Percentiles rank a stretch among this genome's conserved stretches.
phyloP scores from a whole-genome alignment of 108 stramenopile genomes.

The Cafeteria roenbergensis region DNA sequence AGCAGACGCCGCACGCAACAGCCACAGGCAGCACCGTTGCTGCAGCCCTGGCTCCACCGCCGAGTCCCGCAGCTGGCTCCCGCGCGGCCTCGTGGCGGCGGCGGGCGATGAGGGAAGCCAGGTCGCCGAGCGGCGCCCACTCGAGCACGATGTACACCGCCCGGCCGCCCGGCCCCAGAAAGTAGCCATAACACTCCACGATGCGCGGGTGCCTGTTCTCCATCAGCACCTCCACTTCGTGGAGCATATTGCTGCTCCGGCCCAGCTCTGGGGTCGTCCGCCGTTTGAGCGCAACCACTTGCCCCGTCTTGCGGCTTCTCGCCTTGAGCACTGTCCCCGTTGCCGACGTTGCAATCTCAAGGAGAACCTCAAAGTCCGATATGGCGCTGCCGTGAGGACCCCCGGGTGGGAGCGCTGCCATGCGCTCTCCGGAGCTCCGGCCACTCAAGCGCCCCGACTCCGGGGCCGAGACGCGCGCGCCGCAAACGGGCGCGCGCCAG shows the following conservation, averaged over 20 bases:
- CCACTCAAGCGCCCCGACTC: no score
- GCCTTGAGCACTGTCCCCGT: conserved; percentile 7
- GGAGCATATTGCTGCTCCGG: neutral
- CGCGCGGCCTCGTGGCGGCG: neutral
- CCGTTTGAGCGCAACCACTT: conserved; percentile 1
- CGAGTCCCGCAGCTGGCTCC: neutral
- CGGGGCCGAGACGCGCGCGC: no score
- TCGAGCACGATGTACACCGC: conserved; percentile 31
- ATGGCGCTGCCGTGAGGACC: no score
- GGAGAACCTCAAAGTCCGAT: conserved; percentile 7
- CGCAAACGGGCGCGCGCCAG: no score
- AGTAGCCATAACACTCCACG: conserved; percentile 38
- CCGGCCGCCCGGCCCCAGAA: conserved; percentile 17
- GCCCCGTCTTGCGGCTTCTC: neutral
- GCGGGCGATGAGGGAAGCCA: neutral
- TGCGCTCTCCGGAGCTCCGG: no score
- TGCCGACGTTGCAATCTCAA: neutral
- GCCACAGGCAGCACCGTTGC: no score
- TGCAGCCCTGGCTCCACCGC: no score
- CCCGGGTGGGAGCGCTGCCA: no score
- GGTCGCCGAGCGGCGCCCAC: conserved; percentile 15
- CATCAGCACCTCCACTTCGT: conserved; percentile 12
- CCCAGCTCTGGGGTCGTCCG: conserved; percentile 7
- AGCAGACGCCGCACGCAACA: neutral
- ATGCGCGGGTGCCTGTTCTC: conserved; percentile 30